Percentiles rank a stretch among this genome's conserved stretches.
Conservation (phyloP, 306 rosid genomes). For the Cyclanthera cordifolia region DNA sequence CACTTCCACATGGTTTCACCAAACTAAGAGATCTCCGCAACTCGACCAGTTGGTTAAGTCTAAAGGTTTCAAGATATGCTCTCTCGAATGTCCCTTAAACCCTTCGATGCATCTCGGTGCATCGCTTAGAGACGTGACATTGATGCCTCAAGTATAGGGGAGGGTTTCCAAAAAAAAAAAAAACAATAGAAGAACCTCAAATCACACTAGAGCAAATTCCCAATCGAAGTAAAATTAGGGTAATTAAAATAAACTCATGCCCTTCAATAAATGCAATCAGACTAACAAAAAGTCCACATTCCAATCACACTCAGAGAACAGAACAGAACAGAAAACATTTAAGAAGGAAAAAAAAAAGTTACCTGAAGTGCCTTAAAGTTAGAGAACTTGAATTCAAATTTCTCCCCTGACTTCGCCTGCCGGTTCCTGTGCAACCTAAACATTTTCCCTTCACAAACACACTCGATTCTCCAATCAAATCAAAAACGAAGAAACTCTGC, state of each 20-base stretch:
- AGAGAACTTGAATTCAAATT: slow-evolving; percentile 30
- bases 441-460: slow-evolving; percentile 26
- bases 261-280: too few relatives aligned
- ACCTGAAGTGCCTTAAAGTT: slow-evolving; percentile 34
- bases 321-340: not conserved
- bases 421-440: slow-evolving; percentile 59
- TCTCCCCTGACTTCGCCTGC: slow-evolving; percentile 42
- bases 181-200: too few relatives aligned
- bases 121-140: too few relatives aligned
- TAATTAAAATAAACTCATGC: not conserved
- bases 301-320: too few relatives aligned
- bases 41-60: too few relatives aligned
- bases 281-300: too few relatives aligned
- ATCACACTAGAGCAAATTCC: not conserved
- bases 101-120: too few relatives aligned
- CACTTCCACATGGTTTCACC: not conserved
- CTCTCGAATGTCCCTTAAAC: too few relatives aligned
- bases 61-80: too few relatives aligned
- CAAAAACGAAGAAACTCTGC: not conserved
- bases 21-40: not conserved
- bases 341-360: not conserved
- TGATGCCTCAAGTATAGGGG: too few relatives aligned
- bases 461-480: slow-evolving; percentile 11
- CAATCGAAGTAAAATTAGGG: not conserved
- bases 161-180: too few relatives aligned